Evolutionary conservation across 192 early-diverging fungal species (phyloP).

Genomic region (Irineochytrium annulatum): DNA sequence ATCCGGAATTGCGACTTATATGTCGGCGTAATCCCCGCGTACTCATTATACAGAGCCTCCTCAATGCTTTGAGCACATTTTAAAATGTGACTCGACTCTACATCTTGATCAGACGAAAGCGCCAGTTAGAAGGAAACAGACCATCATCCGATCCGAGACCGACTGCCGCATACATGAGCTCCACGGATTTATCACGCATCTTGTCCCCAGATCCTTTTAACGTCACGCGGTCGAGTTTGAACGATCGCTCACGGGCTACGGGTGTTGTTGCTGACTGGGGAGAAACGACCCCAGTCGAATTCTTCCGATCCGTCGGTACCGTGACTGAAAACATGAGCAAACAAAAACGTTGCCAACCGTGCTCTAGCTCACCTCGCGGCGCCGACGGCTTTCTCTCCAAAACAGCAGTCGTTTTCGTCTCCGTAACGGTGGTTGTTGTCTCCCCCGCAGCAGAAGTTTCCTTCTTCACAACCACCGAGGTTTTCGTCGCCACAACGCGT

Average conservation of each 20-base stretch:
- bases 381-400: background rate
- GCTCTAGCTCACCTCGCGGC: background rate
- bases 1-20: slow-evolving; percentile 27
- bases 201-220: slow-evolving; percentile 10
- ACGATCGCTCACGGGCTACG: slow-evolving; percentile 5
- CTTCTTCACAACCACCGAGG: too few relatives aligned
- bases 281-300: background rate
- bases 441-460: too few relatives aligned
- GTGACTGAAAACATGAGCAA: background rate
- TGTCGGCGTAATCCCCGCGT: slow-evolving; percentile 6
- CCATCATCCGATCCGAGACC: slow-evolving; percentile 2
- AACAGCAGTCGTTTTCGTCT: too few relatives aligned
- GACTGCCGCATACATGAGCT: slow-evolving; percentile 14
- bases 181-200: slow-evolving; percentile 16
- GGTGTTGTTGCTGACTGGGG: slow-evolving; percentile 4
- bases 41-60: slow-evolving; percentile 11
- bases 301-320: background rate
- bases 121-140: background rate
- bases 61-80: slow-evolving; percentile 16
- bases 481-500: too few relatives aligned
- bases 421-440: too few relatives aligned
- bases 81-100: slow-evolving; percentile 7
- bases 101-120: background rate
- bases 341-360: background rate
- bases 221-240: background rate